Conservation (phyloP, 2,329 filamentous ascomycete genomes). For the Bipolaris gigantea region DNA sequence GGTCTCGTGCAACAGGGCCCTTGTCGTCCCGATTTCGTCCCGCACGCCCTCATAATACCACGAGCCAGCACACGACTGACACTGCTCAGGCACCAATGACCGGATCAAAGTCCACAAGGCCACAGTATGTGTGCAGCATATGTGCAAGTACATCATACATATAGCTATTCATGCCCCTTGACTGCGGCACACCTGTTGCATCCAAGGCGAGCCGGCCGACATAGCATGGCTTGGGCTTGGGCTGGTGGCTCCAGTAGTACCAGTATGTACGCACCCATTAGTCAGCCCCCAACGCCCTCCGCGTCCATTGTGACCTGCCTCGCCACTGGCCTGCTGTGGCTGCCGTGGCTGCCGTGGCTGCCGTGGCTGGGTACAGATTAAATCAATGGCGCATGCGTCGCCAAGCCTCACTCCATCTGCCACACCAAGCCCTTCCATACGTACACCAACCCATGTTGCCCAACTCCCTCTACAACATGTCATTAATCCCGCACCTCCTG, state of each 20-base stretch:
- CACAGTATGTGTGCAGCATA: too few relatives aligned
- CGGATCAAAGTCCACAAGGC: too few relatives aligned
- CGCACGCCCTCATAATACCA: not conserved
- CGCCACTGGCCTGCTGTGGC: constrained; percentile 5
- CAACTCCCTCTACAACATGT: not conserved
- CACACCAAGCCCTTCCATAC: constrained; percentile 8
- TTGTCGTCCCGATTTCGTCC: too few relatives aligned
- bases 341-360: constrained; percentile 15
- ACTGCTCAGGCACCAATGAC: not conserved
- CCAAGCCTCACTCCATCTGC: constrained; percentile 20
- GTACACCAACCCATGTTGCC: constrained; percentile 11
- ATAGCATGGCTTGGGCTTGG: too few relatives aligned
- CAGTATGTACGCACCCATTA: not conserved
- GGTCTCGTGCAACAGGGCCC: not conserved
- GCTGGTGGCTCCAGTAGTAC: too few relatives aligned
- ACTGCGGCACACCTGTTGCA: too few relatives aligned
- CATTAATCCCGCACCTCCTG: not conserved
- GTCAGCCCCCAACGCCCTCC: not conserved
- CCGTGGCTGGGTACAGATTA: constrained; percentile 6
- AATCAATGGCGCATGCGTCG: constrained; percentile 23
- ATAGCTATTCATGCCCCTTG: too few relatives aligned
- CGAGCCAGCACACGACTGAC: not conserved
- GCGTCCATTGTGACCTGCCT: constrained; percentile 7
- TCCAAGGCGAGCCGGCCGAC: too few relatives aligned
- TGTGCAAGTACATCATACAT: too few relatives aligned